These are phyloP conservation scores for Fusarium vanettenii DNA, from an alignment of 2,329 filamentous ascomycete genomes.

Conservation along the genomic window DNA sequence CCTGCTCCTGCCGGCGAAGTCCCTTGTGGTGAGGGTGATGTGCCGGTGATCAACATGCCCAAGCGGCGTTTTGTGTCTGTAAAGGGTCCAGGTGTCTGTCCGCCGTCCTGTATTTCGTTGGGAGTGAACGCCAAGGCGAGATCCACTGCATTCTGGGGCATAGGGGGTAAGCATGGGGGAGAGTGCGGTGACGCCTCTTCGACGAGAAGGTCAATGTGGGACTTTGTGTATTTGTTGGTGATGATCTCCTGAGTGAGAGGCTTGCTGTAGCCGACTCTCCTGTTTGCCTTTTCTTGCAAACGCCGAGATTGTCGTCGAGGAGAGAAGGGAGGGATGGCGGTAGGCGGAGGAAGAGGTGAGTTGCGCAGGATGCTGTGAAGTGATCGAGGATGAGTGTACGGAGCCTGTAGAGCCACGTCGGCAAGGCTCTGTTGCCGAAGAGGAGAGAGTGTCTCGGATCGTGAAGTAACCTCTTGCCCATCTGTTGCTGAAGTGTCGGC, in stretches of 20 bases:
- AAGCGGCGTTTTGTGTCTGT: conserved; percentile 72
- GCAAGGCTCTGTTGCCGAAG: conserved; percentile 26
- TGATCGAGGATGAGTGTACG: conserved; percentile 68
- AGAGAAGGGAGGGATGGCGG: conserved; percentile 62
- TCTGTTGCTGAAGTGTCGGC: conserved; percentile 44
- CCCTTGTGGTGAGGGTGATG: neutral
- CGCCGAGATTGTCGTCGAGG: conserved; percentile 66
- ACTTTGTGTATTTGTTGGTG: conserved; percentile 70
- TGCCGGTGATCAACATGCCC: conserved; percentile 49
- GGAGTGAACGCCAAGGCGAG: conserved; percentile 62
- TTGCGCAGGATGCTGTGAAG: conserved; percentile 75
- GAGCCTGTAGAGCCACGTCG: conserved; percentile 50
- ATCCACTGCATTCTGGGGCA: conserved; percentile 59
- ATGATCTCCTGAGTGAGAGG: conserved; percentile 73
- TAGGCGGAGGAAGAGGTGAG: conserved; percentile 69
- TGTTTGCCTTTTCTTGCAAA: conserved; percentile 64
- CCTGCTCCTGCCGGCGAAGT: conserved; percentile 54
- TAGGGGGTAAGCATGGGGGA: conserved; percentile 44
- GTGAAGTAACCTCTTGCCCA: conserved; percentile 3
- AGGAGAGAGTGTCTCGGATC: conserved; percentile 28
- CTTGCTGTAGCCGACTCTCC: conserved; percentile 71
- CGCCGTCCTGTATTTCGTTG: conserved; percentile 69
- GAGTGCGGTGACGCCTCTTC: conserved; percentile 67
- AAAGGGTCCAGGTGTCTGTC: conserved; percentile 71
- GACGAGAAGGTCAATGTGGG: conserved; percentile 71